Base-by-base conservation (phyloP, 441 rosid genomes). In the Theobroma grandiflorum region DNA sequence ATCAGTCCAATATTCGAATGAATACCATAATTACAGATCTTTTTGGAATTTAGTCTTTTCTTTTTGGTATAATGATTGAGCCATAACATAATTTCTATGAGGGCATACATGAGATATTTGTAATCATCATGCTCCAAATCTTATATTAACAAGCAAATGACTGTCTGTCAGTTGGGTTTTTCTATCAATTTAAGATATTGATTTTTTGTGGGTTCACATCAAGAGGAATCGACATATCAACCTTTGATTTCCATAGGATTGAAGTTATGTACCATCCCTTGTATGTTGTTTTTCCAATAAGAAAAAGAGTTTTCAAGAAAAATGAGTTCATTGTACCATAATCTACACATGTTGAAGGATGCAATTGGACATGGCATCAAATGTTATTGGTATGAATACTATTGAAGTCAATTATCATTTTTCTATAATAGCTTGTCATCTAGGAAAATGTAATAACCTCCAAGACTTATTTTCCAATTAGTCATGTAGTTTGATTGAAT, bases 11-110 rank as follows among this genome's bases (percentile, higher is more conserved):
- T 67, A 43, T 20, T 67, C n/a, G 4, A 43, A 20, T 43, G 20
- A n/a, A 67, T 35, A 42, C 52, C 53, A 42, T 67, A 67, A 67
- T 67, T 20, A 8, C 4, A 43, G n/a, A 67, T 67, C 72, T 42
- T 67, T 52, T 67, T 42, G 72, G 35, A 67, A 38, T 65, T 45
- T 37, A 3, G 10, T 8, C 5, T 16, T 64, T 37, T 64, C 16
- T 10, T 40, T 42, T 22, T 20, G 26, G 55, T 22, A 9, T 68
- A 11, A 45, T 68, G 73, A 12, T 68, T 68, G 73, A 68, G 72
- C 53, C 42, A 9, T 43, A 68, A 43, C 53, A 68, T 10, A 20
- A 42, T 33, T 50, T 68, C 20, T 68, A 43, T 8, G 33, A 20
- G 11, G 35, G 53, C 72, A 43, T 68, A 12, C 12, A 31, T 20